Percentiles rank a stretch among this genome's conserved stretches.
phyloP scores from a whole-genome alignment of 495 filamentous ascomycete species.

The Trichocladium antarcticum region DNA sequence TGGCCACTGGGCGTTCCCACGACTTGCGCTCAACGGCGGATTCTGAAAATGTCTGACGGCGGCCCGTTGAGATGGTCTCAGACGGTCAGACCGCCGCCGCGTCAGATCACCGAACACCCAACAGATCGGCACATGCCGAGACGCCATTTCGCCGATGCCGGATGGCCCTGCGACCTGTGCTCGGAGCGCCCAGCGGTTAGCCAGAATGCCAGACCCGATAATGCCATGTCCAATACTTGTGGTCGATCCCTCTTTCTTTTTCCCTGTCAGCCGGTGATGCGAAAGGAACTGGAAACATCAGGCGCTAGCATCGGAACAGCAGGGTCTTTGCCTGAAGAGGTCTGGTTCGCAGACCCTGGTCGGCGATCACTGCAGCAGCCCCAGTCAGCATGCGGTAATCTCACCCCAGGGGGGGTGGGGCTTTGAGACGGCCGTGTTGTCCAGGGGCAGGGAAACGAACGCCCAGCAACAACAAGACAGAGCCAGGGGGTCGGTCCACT shows the following conservation, averaged over 20 bases:
- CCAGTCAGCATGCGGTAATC: not conserved
- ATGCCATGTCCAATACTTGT: not conserved
- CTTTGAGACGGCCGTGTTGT: not conserved
- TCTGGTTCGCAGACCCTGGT: conserved; percentile 21
- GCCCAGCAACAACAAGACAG: no score
- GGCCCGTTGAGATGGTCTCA: conserved; percentile 17
- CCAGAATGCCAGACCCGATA: no score
- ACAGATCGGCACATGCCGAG: conserved; percentile 8
- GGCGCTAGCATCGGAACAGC: conserved; percentile 25
- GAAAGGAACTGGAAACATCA: conserved; percentile 6
- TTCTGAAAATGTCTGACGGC: conserved; percentile 9
- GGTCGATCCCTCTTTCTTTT: not conserved
- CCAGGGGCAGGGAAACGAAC: no score
- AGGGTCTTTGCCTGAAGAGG: conserved; percentile 16
- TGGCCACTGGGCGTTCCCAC: no score
- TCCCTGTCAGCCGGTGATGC: not conserved
- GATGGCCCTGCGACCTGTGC: no score
- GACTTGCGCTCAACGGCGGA: not conserved
- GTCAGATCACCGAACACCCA: conserved; percentile 1
- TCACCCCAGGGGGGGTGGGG: conserved; percentile 9
- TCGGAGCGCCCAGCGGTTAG: no score
- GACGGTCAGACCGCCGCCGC: conserved; percentile 5
- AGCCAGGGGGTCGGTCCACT: no score
- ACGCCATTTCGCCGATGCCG: conserved; percentile 2
- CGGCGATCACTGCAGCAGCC: conserved; percentile 25